Evolutionary conservation across 2,329 filamentous ascomycete genomes (phyloP), one percentile per base, ranked within the genome.

Genomic region (Chalaropsis thielavioides): DNA sequence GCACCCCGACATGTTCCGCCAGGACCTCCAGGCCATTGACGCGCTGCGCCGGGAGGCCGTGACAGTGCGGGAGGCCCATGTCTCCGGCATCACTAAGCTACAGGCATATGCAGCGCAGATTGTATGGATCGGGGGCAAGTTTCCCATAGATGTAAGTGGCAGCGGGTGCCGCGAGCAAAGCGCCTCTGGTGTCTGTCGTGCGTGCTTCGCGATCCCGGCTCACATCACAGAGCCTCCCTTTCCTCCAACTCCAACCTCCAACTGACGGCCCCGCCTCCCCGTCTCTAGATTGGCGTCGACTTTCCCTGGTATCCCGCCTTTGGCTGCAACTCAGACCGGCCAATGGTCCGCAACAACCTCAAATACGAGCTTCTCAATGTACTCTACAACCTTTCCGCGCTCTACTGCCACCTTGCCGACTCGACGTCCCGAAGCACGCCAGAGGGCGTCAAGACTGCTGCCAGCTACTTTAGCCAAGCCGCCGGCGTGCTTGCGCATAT

Each of bases 241-340:
- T 44, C 31, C 46, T 54, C 61, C 64, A 43, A 54, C 51, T 19
- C 11, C 19, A n/a, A 24, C 51, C 24, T 31, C 40, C 13, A 41
- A 61, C 35, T 22, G 10, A 24, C 13, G n/a, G 19, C 27, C 24
- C 41, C 22, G n/a, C 49, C 40, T 19, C 5, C n/a, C 27, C 13
- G 19, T 54, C 8, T 46, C 27, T 71, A 92, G 88, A 90, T 96
- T 69, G 94, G 94, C 22, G 90, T 91, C 67, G 91, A 97, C 67
- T 99, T 99, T 71, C 88, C 89, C 2, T 99, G 94, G 94, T 96
- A 95, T 76, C 90, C 92, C 13, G 87, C 92, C 3, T 79, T 97
- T 66, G 94, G 92, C 63, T 96, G 96, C 74, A 92, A 95, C 73
- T 88, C 84, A 13, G 85, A 89, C 66, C 82, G 86, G 58, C 88